These are phyloP conservation scores for Phaeosphaeria sp. DNA, from an alignment of 2,329 filamentous ascomycete species.

Conservation along the genomic window DNA sequence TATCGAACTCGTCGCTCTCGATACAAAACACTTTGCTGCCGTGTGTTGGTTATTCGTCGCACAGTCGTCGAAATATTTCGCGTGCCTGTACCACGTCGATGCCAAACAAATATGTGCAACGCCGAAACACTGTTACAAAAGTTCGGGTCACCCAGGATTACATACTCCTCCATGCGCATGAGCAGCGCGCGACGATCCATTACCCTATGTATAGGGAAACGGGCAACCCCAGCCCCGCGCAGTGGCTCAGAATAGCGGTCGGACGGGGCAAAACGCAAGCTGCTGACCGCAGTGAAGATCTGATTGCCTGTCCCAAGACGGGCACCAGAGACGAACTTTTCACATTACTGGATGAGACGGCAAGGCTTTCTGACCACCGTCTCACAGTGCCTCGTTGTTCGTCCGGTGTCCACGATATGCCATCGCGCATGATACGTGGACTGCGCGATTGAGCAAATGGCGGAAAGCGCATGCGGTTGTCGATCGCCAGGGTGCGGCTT, in stretches of 20 bases:
- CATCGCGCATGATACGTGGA: conserved; percentile 5
- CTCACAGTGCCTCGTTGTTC: not conserved
- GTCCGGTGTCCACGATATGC: not conserved
- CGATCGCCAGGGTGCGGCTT: not conserved
- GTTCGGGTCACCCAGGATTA: not conserved
- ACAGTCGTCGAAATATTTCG: not conserved
- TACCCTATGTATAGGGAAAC: conserved; percentile 2
- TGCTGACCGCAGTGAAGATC: conserved; percentile 27
- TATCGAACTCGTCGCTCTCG: not conserved
- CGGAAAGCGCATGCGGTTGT: conserved; percentile 2
- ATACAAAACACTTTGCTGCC: not conserved
- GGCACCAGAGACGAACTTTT: not conserved
- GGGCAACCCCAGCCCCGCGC: conserved; percentile 5
- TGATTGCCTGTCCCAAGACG: conserved; percentile 7
- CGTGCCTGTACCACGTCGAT: not conserved
- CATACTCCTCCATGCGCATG: not conserved
- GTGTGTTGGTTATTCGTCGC: not conserved
- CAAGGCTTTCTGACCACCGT: not conserved
- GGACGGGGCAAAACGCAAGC: conserved; percentile 21
- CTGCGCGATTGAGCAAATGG: conserved; percentile 16
- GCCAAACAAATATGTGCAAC: not conserved
- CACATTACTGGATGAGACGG: not conserved
- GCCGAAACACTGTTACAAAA: not conserved
- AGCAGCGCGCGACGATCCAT: not conserved
- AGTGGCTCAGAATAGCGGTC: conserved; percentile 18